phyloP scores from a whole-genome alignment of 202 grass and related monocot genomes.

The Musa balbisiana region DNA sequence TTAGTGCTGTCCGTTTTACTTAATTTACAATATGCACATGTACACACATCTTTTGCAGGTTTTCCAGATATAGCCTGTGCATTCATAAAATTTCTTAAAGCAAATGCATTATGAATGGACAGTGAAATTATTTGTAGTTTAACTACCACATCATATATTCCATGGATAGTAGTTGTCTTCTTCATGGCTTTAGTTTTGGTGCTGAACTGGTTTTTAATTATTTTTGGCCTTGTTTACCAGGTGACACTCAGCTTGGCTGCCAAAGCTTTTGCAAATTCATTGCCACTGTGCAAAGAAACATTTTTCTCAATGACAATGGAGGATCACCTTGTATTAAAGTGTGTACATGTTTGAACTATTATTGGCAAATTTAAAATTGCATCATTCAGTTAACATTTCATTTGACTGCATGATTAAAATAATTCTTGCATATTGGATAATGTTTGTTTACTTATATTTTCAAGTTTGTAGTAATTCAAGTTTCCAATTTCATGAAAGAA shows the following conservation, averaged over 20 bases:
- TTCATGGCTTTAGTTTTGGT: not conserved
- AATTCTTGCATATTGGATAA: not conserved
- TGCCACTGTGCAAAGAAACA: conserved; percentile 83
- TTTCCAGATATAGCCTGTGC: not conserved
- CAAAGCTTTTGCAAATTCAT: conserved; percentile 84
- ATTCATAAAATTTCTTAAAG: not conserved
- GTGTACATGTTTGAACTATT: conserved; percentile 8
- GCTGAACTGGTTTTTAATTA: not conserved
- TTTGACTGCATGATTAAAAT: not conserved
- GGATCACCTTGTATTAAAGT: conserved; percentile 69
- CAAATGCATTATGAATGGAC: not conserved
- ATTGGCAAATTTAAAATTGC: too few species aligned
- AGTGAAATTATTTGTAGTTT: not conserved
- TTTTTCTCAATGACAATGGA: conserved; percentile 88
- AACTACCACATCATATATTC: too few species aligned
- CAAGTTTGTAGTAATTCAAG: not conserved
- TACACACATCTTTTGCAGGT: not conserved
- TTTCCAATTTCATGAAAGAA: not conserved
- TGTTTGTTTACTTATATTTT: not conserved
- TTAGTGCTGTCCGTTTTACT: not conserved
- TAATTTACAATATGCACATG: not conserved
- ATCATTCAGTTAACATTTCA: not conserved
- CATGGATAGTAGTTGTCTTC: not conserved
- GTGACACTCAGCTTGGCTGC: conserved; percentile 91
- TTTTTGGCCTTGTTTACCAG: conserved; percentile 27